Conservation (phyloP, 257 asterid genomes). For the Forsythia viridissima region DNA sequence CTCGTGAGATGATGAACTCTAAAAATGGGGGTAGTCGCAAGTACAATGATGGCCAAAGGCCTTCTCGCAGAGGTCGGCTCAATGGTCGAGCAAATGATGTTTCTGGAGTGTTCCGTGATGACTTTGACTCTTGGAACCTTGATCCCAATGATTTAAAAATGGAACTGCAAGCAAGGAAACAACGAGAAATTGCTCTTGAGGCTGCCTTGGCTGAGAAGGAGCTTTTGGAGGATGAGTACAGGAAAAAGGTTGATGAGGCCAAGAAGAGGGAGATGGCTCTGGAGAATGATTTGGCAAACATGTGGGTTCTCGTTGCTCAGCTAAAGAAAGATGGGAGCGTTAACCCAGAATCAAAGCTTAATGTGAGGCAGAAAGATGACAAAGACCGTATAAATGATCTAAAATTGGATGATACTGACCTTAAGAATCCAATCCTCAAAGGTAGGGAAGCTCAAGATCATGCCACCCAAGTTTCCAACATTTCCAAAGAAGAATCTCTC, state of each 20-base stretch:
- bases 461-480: constrained; percentile 37
- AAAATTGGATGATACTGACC: constrained; percentile 40
- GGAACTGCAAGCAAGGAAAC: constrained; percentile 93
- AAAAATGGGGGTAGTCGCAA: constrained; percentile 60
- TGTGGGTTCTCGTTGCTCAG: constrained; percentile 99
- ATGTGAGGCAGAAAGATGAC: constrained; percentile 38
- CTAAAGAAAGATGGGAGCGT: constrained; percentile 74
- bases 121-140: constrained; percentile 76
- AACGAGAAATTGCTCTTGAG: constrained; percentile 80
- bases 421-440: constrained; percentile 37
- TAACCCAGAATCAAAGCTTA: constrained; percentile 44
- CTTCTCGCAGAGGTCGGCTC: constrained; percentile 63
- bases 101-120: constrained; percentile 58
- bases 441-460: constrained; percentile 37
- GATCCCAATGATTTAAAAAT: constrained; percentile 72
- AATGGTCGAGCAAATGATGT: constrained; percentile 57
- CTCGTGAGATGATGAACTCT: constrained; percentile 60
- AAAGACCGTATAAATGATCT: constrained; percentile 34
- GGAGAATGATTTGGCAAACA: constrained; percentile 96
- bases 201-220: constrained; percentile 93
- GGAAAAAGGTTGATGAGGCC: constrained; percentile 78
- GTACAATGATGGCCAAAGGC: constrained; percentile 54
- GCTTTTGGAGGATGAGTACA: constrained; percentile 69
- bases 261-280: constrained; percentile 88
- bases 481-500: constrained; percentile 76